A percentile compares a stretch with the other conserved stretches of the same genome.
Conservation (phyloP, 495 filamentous ascomycete genomes). For the Podospora pseudocomata region DNA sequence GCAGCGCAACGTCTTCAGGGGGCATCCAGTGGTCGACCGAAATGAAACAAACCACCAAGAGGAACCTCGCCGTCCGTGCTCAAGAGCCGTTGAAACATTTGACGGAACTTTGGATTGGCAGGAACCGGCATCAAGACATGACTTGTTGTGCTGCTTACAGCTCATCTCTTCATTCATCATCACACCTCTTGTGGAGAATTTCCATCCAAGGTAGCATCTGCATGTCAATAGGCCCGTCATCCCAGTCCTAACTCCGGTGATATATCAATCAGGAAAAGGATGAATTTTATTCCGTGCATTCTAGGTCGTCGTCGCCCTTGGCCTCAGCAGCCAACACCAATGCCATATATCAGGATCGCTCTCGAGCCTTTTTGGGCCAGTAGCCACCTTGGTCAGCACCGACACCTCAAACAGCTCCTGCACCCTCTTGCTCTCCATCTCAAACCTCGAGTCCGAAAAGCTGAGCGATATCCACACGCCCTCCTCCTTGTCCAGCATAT, state of each 20-base stretch:
- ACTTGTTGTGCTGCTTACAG: background rate
- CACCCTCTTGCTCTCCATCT: conserved; percentile 15
- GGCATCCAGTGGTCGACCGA: background rate
- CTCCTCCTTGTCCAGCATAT: conserved; percentile 22
- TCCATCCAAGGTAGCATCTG: background rate
- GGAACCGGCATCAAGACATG: background rate
- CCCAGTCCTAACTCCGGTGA: background rate
- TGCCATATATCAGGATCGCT: conserved; percentile 40
- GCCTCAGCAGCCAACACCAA: conserved; percentile 37
- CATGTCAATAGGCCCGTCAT: background rate
- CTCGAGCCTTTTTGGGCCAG: conserved; percentile 26
- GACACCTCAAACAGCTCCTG: conserved; percentile 31
- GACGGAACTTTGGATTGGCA: background rate
- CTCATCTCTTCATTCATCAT: background rate
- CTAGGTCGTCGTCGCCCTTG: conserved; percentile 13
- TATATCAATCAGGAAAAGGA: background rate
- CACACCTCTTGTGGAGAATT: background rate
- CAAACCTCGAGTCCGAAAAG: conserved; percentile 37
- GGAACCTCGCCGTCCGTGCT: background rate
- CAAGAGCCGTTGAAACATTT: background rate
- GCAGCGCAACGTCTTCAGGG: background rate
- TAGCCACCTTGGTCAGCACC: conserved; percentile 34
- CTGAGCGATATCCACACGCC: conserved; percentile 43
- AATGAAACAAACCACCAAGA: conserved; percentile 10
- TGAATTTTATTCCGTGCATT: background rate